A percentile compares a stretch with the other conserved stretches of the same genome.
Evolutionary conservation across 768 basidiomycete genomes (phyloP).

Genomic region (Tephrocybe sp.): DNA sequence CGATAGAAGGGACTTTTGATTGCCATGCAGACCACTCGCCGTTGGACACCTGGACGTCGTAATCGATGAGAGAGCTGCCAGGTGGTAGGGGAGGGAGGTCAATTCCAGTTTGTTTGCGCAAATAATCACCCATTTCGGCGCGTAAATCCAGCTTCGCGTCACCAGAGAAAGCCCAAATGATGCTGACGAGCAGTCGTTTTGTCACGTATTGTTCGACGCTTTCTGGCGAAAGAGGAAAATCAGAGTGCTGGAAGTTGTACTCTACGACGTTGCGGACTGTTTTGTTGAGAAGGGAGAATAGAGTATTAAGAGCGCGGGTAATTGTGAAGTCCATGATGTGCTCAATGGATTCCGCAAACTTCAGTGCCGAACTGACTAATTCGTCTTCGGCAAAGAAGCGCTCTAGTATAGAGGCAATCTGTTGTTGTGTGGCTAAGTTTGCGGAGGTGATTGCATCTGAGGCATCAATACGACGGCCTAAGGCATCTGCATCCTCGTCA

Average conservation of each 20-base stretch:
- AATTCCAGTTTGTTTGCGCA: constrained; percentile 83
- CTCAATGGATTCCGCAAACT: constrained; percentile 80
- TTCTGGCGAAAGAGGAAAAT: constrained; percentile 87
- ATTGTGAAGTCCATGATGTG: constrained; percentile 99
- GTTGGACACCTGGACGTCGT: constrained; percentile 82
- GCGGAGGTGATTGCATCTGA: constrained; percentile 54
- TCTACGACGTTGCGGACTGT: constrained; percentile 91
- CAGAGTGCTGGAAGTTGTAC: constrained; percentile 92
- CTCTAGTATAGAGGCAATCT: constrained; percentile 72
- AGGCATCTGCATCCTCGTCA: constrained; percentile 77
- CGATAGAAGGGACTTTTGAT: constrained; percentile 87
- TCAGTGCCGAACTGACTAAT: constrained; percentile 76
- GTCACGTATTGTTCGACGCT: constrained; percentile 89
- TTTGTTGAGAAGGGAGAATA: constrained; percentile 98
- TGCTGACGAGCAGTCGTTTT: constrained; percentile 85
- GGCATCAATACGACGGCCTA: constrained; percentile 59
- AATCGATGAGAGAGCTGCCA: constrained; percentile 90
- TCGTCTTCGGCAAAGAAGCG: constrained; percentile 83
- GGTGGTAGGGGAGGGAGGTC: constrained; percentile 78
- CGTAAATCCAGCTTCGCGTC: constrained; percentile 92
- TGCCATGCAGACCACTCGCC: constrained; percentile 95
- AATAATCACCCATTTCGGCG: constrained; percentile 85
- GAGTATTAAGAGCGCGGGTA: constrained; percentile 89
- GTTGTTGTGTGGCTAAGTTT: constrained; percentile 73
- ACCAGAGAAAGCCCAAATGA: constrained; percentile 98